Conservation (phyloP, 768 basidiomycete genomes). For the Suillus sp. region DNA sequence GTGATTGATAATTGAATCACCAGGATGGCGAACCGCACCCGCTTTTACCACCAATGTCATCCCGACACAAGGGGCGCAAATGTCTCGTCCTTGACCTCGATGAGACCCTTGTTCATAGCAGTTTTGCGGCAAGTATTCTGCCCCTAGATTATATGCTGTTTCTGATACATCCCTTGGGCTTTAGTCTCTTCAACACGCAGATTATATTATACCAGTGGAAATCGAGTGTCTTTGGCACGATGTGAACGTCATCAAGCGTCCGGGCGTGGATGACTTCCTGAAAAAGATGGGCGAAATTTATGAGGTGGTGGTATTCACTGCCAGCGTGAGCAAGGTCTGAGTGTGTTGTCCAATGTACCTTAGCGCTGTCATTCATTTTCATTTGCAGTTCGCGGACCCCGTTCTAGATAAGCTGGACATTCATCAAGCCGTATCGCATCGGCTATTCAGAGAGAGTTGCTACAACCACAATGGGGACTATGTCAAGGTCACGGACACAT, state of each 20-base stretch:
- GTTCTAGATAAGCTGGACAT: slow-evolving; percentile 91
- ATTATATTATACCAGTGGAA: slow-evolving; percentile 95
- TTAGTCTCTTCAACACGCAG: slow-evolving; percentile 83
- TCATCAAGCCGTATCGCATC: slow-evolving; percentile 83
- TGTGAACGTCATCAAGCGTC: slow-evolving; percentile 93
- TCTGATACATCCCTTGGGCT: slow-evolving; percentile 11
- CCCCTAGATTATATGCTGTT: neutral
- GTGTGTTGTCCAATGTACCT: slow-evolving; percentile 22
- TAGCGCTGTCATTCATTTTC: slow-evolving; percentile 2
- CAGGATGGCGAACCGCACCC: slow-evolving; percentile 85
- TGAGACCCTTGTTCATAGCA: slow-evolving; percentile 90
- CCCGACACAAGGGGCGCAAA: slow-evolving; percentile 78
- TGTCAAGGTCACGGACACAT: slow-evolving; percentile 69
- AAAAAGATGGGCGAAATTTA: slow-evolving; percentile 95
- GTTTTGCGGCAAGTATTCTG: slow-evolving; percentile 77
- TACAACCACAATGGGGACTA: slow-evolving; percentile 96
- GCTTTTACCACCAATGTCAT: slow-evolving; percentile 72
- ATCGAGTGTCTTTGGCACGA: slow-evolving; percentile 96
- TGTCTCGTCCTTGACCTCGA: slow-evolving; percentile 94
- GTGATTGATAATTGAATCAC: neutral
- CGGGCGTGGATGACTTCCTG: slow-evolving; percentile 95
- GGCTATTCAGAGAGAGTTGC: slow-evolving; percentile 92
- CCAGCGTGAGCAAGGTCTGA: slow-evolving; percentile 84
- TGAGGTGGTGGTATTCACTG: slow-evolving; percentile 93
- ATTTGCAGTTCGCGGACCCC: slow-evolving; percentile 87